Evolutionary conservation across 1,284 basidiomycete genomes (phyloP), one percentile per base, ranked within the genome.

Genomic region (Gastroboletus turbinatus): DNA sequence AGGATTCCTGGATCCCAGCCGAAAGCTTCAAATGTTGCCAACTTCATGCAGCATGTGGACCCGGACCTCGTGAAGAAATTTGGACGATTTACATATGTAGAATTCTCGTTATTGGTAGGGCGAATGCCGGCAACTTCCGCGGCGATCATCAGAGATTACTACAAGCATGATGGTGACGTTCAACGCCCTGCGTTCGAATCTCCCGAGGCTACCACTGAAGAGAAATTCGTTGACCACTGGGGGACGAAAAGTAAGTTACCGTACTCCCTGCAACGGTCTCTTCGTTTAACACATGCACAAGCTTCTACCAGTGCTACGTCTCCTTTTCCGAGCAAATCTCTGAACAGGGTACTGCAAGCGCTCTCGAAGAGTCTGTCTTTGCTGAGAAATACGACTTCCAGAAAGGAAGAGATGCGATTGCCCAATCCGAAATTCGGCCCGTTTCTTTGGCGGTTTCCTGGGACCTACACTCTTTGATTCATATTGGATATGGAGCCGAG

Each of bases 301-400:
- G 85, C 5, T 88, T 76, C 63, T 88, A 84, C 61, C 67, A 75
- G 11, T 78, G 77, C 1, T 90, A 88, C 60, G 60, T 84, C 27
- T 57, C 71, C 70, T 88, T 88, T 71, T 71, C 71, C 10, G 65
- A 75, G 0, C 65, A 75, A 11, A 63, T 87, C 10, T 64, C 76
- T 32, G 68, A 76, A 19, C 73, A 78, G 19, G 80, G 80, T 4
- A 66, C 76, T 1, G 60, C 69, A 2, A 63, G 68, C 1, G 74
- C 76, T 0, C 52, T 89, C 6, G 81, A 88, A 58, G 75, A 82
- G 42, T 85, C 79, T 56, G 57, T 89, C 9, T 86, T 89, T 62
- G 81, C 83, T 2, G 62, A 72, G 3, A 71, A 76, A 42, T 78
- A 76, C 30, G 88, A 87, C 60, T 74, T 77, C 59, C 60, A 39